These are phyloP conservation scores for Corynespora cassiicola DNA, from an alignment of 2,329 filamentous ascomycete genomes.

Conservation along the genomic window DNA sequence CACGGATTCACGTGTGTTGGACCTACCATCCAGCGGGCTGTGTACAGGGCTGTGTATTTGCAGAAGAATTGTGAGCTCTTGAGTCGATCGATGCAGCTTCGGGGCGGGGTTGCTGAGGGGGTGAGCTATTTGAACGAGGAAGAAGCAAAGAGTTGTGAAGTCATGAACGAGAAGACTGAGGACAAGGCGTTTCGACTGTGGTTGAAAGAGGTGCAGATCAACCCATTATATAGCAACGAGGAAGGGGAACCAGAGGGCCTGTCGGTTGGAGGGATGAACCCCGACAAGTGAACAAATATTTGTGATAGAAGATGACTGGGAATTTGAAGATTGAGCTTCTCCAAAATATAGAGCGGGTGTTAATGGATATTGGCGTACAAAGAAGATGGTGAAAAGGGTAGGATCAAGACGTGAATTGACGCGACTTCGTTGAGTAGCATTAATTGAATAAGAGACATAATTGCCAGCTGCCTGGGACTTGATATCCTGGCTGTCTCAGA, in stretches of 20 bases:
- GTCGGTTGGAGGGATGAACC: slow-evolving; percentile 31
- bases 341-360: too few relatives aligned
- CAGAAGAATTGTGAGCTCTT: slow-evolving; percentile 41
- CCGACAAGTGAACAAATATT: too few relatives aligned
- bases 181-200: slow-evolving; percentile 50
- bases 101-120: slow-evolving; percentile 30
- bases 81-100: slow-evolving; percentile 38
- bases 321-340: too few relatives aligned
- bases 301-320: too few relatives aligned
- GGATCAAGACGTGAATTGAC: too few relatives aligned
- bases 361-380: too few relatives aligned
- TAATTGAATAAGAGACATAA: too few relatives aligned
- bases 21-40: slow-evolving; percentile 45
- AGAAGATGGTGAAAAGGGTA: too few relatives aligned
- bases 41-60: slow-evolving; percentile 51
- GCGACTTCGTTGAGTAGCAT: too few relatives aligned
- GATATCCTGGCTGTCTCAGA: too few relatives aligned
- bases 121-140: slow-evolving; percentile 43
- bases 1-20: slow-evolving; percentile 53
- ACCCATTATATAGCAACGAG: slow-evolving; percentile 45
- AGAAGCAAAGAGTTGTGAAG: slow-evolving; percentile 40
- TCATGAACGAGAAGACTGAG: slow-evolving; percentile 37
- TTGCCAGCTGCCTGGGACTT: too few relatives aligned
- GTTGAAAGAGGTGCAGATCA: slow-evolving; percentile 46
- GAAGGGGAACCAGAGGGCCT: slow-evolving; percentile 32